A percentile compares a stretch with the other conserved stretches of the same genome.
Conservation (phyloP, 208 protist genomes). For the Acanthamoeba polyphaga region DNA sequence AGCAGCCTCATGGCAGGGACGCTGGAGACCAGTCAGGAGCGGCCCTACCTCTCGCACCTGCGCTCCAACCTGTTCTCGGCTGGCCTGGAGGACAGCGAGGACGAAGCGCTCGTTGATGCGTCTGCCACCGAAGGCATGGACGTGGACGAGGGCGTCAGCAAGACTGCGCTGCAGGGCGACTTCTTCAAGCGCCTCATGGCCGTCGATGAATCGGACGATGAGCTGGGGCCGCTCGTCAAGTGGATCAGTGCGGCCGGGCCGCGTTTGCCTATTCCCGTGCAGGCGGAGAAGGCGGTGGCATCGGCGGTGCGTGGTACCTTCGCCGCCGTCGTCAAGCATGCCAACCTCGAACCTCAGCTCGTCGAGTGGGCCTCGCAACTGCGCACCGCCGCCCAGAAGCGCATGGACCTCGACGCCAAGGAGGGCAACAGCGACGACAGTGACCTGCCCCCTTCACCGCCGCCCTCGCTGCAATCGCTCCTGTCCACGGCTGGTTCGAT, state of each 20-base stretch:
- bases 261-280: conserved; percentile 12
- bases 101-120: not conserved
- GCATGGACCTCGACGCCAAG: not conserved
- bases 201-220: conserved; percentile 14
- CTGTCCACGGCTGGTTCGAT: not conserved
- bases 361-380: conserved; percentile 12
- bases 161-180: not conserved
- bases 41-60: not conserved
- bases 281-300: conserved; percentile 12
- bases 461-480: not conserved
- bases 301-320: conserved; percentile 30
- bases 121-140: not conserved
- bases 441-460: not conserved
- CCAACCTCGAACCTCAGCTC: not conserved
- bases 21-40: not conserved
- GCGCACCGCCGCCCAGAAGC: not conserved
- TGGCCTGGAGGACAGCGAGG: conserved; percentile 27
- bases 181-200: conserved; percentile 38
- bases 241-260: not conserved
- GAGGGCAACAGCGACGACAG: not conserved
- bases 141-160: not conserved
- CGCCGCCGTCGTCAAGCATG: conserved; percentile 45
- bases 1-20: not conserved
- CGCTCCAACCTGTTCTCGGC: conserved; percentile 1
- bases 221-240: conserved; percentile 23